A percentile compares a stretch with the other conserved stretches of the same genome.
Evolutionary conservation across 371 early-diverging fungal species (phyloP).

Genomic region (Rhizomucor pusillus): DNA sequence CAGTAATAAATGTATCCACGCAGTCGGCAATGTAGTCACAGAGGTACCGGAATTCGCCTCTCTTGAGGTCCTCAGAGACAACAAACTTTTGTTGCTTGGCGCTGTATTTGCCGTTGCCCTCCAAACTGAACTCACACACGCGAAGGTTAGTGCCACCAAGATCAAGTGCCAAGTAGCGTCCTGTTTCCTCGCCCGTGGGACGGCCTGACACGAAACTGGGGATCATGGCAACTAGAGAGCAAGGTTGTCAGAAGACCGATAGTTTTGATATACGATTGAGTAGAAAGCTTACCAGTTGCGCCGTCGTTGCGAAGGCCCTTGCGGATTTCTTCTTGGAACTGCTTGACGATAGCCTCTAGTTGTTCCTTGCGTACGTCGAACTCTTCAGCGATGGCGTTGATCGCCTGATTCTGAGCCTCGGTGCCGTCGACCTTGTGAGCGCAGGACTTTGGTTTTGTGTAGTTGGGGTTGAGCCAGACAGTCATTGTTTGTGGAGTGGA

Average conservation of each 20-base stretch:
- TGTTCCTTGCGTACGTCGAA: conserved; percentile 54
- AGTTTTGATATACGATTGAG: background rate
- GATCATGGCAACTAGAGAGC: conserved; percentile 56
- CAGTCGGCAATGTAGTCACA: conserved; percentile 91
- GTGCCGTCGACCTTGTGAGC: too few relatives aligned
- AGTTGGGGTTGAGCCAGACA: too few relatives aligned
- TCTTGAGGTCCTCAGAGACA: conserved; percentile 33
- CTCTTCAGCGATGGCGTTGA: conserved; percentile 43
- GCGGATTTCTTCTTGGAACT: conserved; percentile 69
- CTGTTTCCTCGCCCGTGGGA: conserved; percentile 84
- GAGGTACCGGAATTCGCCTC: conserved; percentile 56
- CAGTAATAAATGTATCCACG: conserved; percentile 72
- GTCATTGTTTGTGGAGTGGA: too few relatives aligned
- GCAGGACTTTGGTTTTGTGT: too few relatives aligned
- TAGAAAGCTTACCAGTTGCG: conserved; percentile 48
- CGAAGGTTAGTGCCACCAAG: conserved; percentile 94
- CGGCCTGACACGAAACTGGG: conserved; percentile 81
- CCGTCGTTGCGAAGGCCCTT: conserved; percentile 68
- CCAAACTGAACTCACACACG: conserved; percentile 77
- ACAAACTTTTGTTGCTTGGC: conserved; percentile 76
- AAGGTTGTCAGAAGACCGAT: too few relatives aligned
- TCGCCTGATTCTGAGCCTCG: conserved; percentile 38
- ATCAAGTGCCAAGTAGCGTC: conserved; percentile 86
- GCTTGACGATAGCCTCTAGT: conserved; percentile 56
- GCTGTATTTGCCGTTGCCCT: conserved; percentile 62